phyloP scores from a whole-genome alignment of 140 eudicot species.

The Senecio squalidus region DNA sequence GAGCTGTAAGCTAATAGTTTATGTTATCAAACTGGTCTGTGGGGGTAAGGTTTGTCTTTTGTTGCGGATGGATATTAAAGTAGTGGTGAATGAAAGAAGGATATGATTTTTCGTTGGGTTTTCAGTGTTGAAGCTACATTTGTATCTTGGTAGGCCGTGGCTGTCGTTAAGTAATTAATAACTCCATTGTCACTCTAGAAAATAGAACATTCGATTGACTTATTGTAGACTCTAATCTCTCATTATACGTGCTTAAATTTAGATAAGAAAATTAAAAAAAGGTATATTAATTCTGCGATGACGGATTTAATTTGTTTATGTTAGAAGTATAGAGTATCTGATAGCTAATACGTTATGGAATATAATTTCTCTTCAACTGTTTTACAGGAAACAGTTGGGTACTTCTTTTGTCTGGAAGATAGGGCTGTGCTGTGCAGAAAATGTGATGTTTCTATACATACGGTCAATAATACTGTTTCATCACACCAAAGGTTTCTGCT shows the following conservation, averaged over 20 bases:
- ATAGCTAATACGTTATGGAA: not conserved
- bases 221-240: too few relatives aligned
- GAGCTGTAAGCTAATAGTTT: not conserved
- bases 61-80: not conserved
- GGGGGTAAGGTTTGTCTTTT: slow-evolving; percentile 4
- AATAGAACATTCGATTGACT: too few relatives aligned
- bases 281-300: too few relatives aligned
- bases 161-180: not conserved
- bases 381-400: slow-evolving; percentile 68
- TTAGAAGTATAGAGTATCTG: not conserved
- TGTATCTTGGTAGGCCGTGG: not conserved
- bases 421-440: slow-evolving; percentile 79
- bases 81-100: not conserved
- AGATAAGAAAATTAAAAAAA: too few relatives aligned
- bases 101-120: not conserved
- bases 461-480: slow-evolving; percentile 42
- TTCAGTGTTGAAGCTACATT: not conserved
- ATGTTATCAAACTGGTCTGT: not conserved
- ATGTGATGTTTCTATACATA: slow-evolving; percentile 74
- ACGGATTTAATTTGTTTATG: too few relatives aligned
- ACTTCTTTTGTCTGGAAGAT: slow-evolving; percentile 78
- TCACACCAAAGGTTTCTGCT: slow-evolving; percentile 68
- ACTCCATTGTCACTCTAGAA: not conserved
- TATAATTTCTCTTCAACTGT: not conserved
- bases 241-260: too few relatives aligned